These are phyloP conservation scores for Fusarium xyrophilum DNA, from an alignment of 2,329 filamentous ascomycete species.

Conservation along the genomic window DNA sequence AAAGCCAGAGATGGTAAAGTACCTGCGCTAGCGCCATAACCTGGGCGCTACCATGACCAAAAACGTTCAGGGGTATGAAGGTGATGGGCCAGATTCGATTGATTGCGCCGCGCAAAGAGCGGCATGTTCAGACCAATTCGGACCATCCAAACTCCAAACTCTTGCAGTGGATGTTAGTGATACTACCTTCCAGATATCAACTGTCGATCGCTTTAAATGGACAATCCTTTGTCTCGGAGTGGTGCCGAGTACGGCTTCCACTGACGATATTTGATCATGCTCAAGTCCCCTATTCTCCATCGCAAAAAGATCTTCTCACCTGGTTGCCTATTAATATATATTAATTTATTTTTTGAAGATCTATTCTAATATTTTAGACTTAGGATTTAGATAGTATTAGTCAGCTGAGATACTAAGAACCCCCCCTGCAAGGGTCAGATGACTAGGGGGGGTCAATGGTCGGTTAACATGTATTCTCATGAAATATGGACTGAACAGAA, in stretches of 20 bases:
- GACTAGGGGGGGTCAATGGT: too few relatives aligned
- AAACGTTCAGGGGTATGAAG: conserved; percentile 10
- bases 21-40: conserved; percentile 29
- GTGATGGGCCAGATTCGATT: conserved; percentile 3
- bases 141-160: neutral
- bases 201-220: neutral
- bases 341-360: too few relatives aligned
- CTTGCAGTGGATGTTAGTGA: conserved; percentile 1
- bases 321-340: too few relatives aligned
- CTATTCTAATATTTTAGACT: too few relatives aligned
- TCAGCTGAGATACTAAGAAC: too few relatives aligned
- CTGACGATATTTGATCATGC: neutral
- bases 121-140: conserved; percentile 7
- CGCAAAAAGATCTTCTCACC: conserved; percentile 6
- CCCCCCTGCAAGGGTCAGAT: too few relatives aligned
- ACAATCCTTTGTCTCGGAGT: neutral
- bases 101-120: conserved; percentile 21
- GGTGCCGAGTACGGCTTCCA: neutral
- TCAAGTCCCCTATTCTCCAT: neutral
- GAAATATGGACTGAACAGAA: neutral
- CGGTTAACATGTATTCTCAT: too few relatives aligned
- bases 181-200: conserved; percentile 16
- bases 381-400: too few relatives aligned
- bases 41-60: conserved; percentile 17
- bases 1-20: conserved; percentile 21